Conservation (phyloP, 1,284 basidiomycete species). For the Austroboletus niveus region DNA sequence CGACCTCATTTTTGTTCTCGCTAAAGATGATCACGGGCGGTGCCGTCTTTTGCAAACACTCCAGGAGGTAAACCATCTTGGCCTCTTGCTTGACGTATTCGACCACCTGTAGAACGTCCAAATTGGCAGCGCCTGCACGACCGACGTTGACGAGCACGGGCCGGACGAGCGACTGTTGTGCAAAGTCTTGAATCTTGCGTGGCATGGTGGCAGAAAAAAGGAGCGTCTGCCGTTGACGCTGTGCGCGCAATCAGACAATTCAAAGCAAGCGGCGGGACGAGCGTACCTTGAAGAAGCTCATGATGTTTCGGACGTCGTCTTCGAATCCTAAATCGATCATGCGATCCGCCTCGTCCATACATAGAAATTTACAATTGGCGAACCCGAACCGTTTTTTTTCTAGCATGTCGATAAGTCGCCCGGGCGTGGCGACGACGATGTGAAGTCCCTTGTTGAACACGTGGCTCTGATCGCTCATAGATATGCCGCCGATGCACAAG, state of each 20-base stretch:
- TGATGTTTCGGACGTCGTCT: conserved; percentile 97
- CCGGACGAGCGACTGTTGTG: conserved; percentile 89
- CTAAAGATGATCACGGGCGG: conserved; percentile 98
- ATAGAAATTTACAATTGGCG: conserved; percentile 90
- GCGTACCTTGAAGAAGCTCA: conserved; percentile 93
- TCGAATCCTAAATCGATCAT: conserved; percentile 99
- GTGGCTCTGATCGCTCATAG: conserved; percentile 94
- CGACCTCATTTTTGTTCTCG: conserved; percentile 99
- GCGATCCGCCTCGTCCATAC: conserved; percentile 98
- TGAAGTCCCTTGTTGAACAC: conserved; percentile 90
- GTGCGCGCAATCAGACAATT: conserved; percentile 2
- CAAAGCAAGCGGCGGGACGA: background rate
- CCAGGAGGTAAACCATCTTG: conserved; percentile 98
- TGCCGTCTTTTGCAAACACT: conserved; percentile 97
- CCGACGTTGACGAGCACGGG: conserved; percentile 97
- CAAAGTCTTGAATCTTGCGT: conserved; percentile 97
- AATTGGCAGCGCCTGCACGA: conserved; percentile 94
- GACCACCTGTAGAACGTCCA: conserved; percentile 96
- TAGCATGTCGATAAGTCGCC: conserved; percentile 94
- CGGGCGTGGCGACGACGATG: conserved; percentile 95
- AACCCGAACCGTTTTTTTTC: conserved; percentile 92
- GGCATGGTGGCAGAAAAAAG: conserved; percentile 99
- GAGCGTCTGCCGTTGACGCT: conserved; percentile 95
- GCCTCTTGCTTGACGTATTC: conserved; percentile 99
- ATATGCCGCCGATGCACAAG: conserved; percentile 96